Evolutionary conservation across 2,329 filamentous ascomycete species (phyloP).

Genomic region (Calonectria crousiana): DNA sequence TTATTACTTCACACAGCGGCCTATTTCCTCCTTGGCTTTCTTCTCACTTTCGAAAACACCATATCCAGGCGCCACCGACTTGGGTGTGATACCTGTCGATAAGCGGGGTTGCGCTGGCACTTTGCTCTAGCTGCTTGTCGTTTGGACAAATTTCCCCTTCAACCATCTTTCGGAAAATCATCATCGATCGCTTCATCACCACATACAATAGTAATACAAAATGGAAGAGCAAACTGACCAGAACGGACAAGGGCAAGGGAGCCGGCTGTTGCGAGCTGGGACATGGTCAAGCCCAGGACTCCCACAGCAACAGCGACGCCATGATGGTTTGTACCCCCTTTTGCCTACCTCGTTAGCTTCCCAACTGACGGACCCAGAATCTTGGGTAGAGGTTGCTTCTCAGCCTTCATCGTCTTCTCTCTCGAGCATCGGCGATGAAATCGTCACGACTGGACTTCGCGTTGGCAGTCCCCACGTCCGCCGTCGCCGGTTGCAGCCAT

Average conservation of each 20-base stretch:
- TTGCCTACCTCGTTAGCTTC: neutral
- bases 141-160: slow-evolving; percentile 8
- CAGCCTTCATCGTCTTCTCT: slow-evolving; percentile 94
- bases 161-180: slow-evolving; percentile 10
- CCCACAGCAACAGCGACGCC: slow-evolving; percentile 49
- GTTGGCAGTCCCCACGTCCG: slow-evolving; percentile 76
- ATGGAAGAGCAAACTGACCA: slow-evolving; percentile 47
- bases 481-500: slow-evolving; percentile 63
- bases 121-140: slow-evolving; percentile 18
- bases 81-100: slow-evolving; percentile 26
- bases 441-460: slow-evolving; percentile 88
- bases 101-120: slow-evolving; percentile 36
- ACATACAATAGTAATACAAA: slow-evolving; percentile 15
- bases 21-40: neutral
- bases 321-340: slow-evolving; percentile 48
- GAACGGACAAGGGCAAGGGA: slow-evolving; percentile 43
- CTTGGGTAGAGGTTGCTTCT: slow-evolving; percentile 95
- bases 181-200: slow-evolving; percentile 10
- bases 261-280: slow-evolving; percentile 41
- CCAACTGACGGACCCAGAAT: slow-evolving; percentile 70
- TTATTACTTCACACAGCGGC: slow-evolving; percentile 16
- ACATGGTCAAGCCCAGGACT: slow-evolving; percentile 47
- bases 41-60: slow-evolving; percentile 26
- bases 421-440: slow-evolving; percentile 87
- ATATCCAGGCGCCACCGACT: slow-evolving; percentile 22